Conservation (phyloP, 208 protist species). For the Paratrypanosoma confusum region DNA sequence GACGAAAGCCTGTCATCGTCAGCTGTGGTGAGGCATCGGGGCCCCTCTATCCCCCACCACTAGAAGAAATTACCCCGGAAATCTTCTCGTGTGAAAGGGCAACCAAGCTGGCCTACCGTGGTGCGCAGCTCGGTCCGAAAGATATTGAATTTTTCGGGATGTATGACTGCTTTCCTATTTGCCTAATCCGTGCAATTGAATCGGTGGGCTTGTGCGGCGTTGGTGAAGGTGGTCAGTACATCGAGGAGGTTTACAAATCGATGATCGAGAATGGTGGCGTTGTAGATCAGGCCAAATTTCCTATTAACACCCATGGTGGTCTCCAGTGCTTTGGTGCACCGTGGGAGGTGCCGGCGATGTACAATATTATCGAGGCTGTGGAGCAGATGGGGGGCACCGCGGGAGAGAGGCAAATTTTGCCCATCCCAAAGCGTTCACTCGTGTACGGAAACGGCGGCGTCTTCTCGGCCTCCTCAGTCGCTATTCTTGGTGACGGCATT, state of each 20-base stretch:
- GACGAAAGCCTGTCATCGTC: constrained; percentile 23
- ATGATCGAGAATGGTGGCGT: constrained; percentile 15
- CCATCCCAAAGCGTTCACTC: constrained; percentile 43
- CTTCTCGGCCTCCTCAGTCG: constrained; percentile 66
- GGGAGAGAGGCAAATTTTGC: constrained; percentile 33
- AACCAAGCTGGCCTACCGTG: constrained; percentile 29
- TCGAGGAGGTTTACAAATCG: constrained; percentile 34
- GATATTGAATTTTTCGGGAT: constrained; percentile 75
- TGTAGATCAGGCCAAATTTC: constrained; percentile 23
- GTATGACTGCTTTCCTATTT: constrained; percentile 80
- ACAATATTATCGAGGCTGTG: constrained; percentile 56
- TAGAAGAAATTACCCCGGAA: constrained; percentile 34
- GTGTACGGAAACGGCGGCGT: constrained; percentile 86
- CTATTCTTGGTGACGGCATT: constrained; percentile 43
- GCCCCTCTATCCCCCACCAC: constrained; percentile 46
- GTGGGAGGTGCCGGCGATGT: constrained; percentile 73
- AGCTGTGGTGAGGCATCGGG: constrained; percentile 46
- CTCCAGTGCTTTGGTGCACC: constrained; percentile 68
- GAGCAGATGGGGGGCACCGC: constrained; percentile 34
- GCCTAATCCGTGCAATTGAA: constrained; percentile 62
- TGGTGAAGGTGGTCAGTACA: constrained; percentile 40
- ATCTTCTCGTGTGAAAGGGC: constrained; percentile 52
- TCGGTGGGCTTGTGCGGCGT: constrained; percentile 36
- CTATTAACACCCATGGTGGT: constrained; percentile 71
- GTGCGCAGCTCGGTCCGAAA: constrained; percentile 22